Base-by-base conservation (phyloP, 495 filamentous ascomycete genomes). In the Aspergillus cavernicola region DNA sequence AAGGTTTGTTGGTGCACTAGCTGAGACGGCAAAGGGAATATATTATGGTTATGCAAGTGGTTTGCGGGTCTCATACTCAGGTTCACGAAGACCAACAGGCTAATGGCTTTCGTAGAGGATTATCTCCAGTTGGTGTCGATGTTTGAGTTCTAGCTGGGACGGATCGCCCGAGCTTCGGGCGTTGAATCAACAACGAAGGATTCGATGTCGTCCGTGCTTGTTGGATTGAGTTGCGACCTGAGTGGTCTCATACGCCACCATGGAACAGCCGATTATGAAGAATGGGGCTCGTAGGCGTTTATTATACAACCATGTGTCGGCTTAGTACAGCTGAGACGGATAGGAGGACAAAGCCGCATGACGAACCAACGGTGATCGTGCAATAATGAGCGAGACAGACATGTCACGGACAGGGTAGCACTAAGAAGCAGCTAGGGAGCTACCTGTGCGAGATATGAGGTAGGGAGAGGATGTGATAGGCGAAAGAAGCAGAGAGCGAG, bases 331-430 rank as follows among this genome's bases (percentile, higher is more conserved):
- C 15, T 37, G 43, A 47, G 41, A 46, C 23, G 33, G 24, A 42
- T 16, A 23, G 23, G 33, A 35, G 16, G 18, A 19, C 24, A n/a
- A 54, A 12, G 23, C 33, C 46, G 35, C 52, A 31, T 32, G 24
- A 40, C 52, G 24, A 54, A 54, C 42, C 42, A 54, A 47, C 15
- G 35, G 23, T n/a, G 24, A 40, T n/a, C 10, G 13, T 54, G 23
- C 31, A 41, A 38, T 20, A 53, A 20, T 31, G 33, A 31, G 11
- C 40, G 40, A 53, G 31, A 37, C 50, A 37, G 6, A 28, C n/a
- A 31, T 39, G 32, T 15, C 15, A 29, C 33, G 31, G 32, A 19
- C 15, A 45, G 9, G 31, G 50, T 45, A 28, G 31, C 9, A 53
- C 19, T 28, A 7, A 6, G 29, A 10, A 24, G 18, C 24, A 45